Percentiles rank a stretch among this genome's conserved stretches.
Evolutionary conservation across 108 stramenopile genomes (phyloP).

Genomic region (Stephanodiscus triporus): DNA sequence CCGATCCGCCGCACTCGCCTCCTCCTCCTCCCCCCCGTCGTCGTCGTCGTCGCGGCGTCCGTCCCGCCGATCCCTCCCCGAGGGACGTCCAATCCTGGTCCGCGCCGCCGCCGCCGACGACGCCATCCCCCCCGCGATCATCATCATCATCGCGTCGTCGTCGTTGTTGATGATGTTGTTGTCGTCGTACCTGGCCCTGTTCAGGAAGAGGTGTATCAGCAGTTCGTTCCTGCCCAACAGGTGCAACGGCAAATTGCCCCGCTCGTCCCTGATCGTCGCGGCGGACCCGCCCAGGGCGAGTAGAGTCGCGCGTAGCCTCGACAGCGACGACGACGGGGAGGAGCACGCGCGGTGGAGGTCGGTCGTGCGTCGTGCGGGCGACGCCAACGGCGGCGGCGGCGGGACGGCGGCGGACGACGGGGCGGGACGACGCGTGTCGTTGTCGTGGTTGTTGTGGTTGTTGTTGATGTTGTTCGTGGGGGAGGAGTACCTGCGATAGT

Average conservation of each 20-base stretch:
- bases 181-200: slow-evolving; percentile 41
- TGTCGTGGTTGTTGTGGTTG: no score
- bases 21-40: not conserved
- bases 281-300: slow-evolving; percentile 34
- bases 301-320: slow-evolving; percentile 54
- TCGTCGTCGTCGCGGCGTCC: no score
- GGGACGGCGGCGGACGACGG: not conserved
- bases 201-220: slow-evolving; percentile 48
- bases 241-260: slow-evolving; percentile 40
- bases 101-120: not conserved
- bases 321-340: slow-evolving; percentile 50
- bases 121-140: slow-evolving; percentile 1
- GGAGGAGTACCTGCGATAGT: not conserved
- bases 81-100: slow-evolving; percentile 3
- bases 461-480: not conserved
- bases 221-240: slow-evolving; percentile 43
- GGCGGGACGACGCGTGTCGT: not conserved
- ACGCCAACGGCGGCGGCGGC: slow-evolving; percentile 1
- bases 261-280: slow-evolving; percentile 30
- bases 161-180: not conserved
- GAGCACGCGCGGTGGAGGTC: slow-evolving; percentile 50
- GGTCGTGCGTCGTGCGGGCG: slow-evolving; percentile 20
- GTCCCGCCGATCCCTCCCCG: slow-evolving; percentile 12
- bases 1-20: slow-evolving; percentile 27
- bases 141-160: not conserved